Percentiles rank a stretch among this genome's conserved stretches.
Conservation (phyloP, 2,329 filamentous ascomycete genomes). For the Neospermospora avenae region DNA sequence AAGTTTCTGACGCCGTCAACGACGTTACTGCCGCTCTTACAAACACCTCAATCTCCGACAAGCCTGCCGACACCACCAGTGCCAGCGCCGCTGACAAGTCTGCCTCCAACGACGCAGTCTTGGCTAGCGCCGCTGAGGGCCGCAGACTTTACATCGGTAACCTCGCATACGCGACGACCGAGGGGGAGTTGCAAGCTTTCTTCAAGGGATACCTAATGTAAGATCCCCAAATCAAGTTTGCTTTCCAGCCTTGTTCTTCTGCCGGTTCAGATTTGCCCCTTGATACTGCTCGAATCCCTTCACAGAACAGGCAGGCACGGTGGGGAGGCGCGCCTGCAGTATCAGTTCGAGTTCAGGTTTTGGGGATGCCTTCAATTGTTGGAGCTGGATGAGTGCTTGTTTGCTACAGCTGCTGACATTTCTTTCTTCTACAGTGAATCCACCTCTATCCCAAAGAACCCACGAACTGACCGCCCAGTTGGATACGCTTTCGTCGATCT, state of each 20-base stretch:
- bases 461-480: constrained; percentile 95
- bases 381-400: neutral
- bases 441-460: constrained; percentile 98
- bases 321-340: constrained; percentile 5
- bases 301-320: constrained; percentile 3
- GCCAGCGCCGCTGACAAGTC: constrained; percentile 39
- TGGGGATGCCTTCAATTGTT: neutral
- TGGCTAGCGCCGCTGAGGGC: constrained; percentile 96
- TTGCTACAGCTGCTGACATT: constrained; percentile 36
- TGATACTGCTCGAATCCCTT: neutral
- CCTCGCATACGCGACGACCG: constrained; percentile 99
- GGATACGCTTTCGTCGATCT: constrained; percentile 99
- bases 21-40: constrained; percentile 70
- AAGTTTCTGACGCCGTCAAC: constrained; percentile 66
- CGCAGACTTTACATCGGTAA: constrained; percentile 99
- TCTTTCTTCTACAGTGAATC: constrained; percentile 67
- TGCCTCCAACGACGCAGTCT: constrained; percentile 76
- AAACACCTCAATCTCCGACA: constrained; percentile 60
- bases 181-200: constrained; percentile 99
- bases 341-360: neutral
- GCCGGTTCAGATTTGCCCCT: neutral
- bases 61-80: constrained; percentile 45
- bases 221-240: constrained; percentile 43
- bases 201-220: constrained; percentile 99
- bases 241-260: neutral